These are phyloP conservation scores for Meyerozyma guilliermondii DNA, from an alignment of 1,139 yeast species.

Conservation along the genomic window DNA sequence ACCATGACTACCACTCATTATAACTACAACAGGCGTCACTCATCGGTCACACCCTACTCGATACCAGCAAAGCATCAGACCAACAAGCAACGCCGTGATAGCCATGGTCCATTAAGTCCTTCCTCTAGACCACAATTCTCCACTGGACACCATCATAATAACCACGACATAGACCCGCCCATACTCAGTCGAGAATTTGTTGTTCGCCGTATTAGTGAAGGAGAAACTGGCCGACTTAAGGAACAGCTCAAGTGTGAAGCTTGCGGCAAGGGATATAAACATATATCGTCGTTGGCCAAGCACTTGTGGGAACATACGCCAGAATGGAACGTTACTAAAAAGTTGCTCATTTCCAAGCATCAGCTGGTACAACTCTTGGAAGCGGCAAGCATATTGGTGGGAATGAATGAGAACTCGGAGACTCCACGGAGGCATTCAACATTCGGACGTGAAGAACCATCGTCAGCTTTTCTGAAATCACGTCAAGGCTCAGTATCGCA, in stretches of 20 bases:
- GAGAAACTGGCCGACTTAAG: slow-evolving; percentile 77
- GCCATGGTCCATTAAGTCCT: slow-evolving; percentile 9
- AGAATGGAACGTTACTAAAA: slow-evolving; percentile 84
- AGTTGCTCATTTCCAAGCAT: slow-evolving; percentile 76
- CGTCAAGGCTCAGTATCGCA: not conserved
- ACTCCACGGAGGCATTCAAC: slow-evolving; percentile 12
- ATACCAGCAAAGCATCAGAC: slow-evolving; percentile 29
- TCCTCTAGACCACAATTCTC: slow-evolving; percentile 9
- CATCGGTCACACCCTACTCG: slow-evolving; percentile 30
- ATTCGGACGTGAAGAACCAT: not conserved
- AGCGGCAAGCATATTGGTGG: slow-evolving; percentile 82
- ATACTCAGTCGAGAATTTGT: slow-evolving; percentile 68
- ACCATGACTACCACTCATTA: slow-evolving; percentile 25
- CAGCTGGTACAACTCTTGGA: slow-evolving; percentile 86
- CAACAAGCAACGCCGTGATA: slow-evolving; percentile 5
- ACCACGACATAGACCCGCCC: slow-evolving; percentile 32
- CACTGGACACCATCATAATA: slow-evolving; percentile 6
- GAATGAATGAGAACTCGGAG: slow-evolving; percentile 55
- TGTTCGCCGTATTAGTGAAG: slow-evolving; percentile 77
- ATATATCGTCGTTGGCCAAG: slow-evolving; percentile 73
- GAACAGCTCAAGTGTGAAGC: slow-evolving; percentile 85
- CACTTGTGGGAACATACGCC: slow-evolving; percentile 82
- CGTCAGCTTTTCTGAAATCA: not conserved
- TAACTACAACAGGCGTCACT: slow-evolving; percentile 30
- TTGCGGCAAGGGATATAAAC: slow-evolving; percentile 87